These are phyloP conservation scores for Thermochaetoides dissita DNA, from an alignment of 2,329 filamentous ascomycete genomes.

Conservation along the genomic window DNA sequence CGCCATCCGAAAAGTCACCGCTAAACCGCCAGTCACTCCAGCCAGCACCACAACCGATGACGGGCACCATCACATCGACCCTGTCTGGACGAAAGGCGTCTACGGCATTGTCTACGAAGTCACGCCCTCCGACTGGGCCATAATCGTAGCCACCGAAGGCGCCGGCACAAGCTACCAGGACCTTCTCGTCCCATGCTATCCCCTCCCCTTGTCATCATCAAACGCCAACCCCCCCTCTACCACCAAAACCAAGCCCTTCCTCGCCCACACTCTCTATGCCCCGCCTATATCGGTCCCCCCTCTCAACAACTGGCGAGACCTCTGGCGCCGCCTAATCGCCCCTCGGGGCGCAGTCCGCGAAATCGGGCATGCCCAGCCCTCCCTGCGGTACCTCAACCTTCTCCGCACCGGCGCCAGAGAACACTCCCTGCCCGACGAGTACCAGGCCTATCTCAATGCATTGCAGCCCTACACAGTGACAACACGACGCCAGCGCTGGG, in stretches of 20 bases:
- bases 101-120: conserved; percentile 95
- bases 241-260: conserved; percentile 48
- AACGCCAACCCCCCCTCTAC: conserved; percentile 55
- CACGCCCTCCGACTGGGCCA: conserved; percentile 64
- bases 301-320: conserved; percentile 16
- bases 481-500: conserved; percentile 49
- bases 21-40: conserved; percentile 16
- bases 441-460: conserved; percentile 56
- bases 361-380: conserved; percentile 66
- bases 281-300: conserved; percentile 32
- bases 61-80: conserved; percentile 19
- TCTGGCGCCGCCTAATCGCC: conserved; percentile 31
- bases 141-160: conserved; percentile 82
- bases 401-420: conserved; percentile 67
- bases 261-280: conserved; percentile 73
- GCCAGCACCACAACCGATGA: neutral
- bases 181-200: conserved; percentile 63
- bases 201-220: conserved; percentile 43
- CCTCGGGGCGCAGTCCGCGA: conserved; percentile 34
- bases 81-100: conserved; percentile 63
- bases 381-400: conserved; percentile 67
- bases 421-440: conserved; percentile 64
- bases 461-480: conserved; percentile 62
- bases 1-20: conserved; percentile 40
- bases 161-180: conserved; percentile 77